Evolutionary conservation across 2,329 filamentous ascomycete genomes (phyloP), one percentile per base, ranked within the genome.

Genomic region (Ophiostoma populinum): DNA sequence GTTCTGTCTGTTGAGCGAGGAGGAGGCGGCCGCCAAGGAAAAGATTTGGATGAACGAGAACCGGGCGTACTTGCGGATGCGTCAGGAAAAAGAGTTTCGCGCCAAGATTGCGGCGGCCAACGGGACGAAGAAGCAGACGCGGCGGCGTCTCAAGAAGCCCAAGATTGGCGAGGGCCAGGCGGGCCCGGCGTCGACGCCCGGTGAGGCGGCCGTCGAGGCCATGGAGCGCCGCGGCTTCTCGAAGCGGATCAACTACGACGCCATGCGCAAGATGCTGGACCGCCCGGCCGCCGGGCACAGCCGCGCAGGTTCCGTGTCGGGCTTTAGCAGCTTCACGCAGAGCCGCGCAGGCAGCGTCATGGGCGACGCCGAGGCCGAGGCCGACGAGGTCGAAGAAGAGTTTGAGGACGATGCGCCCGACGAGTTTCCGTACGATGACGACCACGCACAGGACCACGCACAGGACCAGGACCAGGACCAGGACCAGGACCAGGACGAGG

Each of bases 21-120:
- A 72, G 3, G 86, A 95, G 56, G 70, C 76, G 2, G 69, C 69
- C 22, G 71, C 85, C 49, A 95, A 94, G 53, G 86, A 94, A 53
- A 73, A 75, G 40, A 80, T 95, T 35, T 98, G 90, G 90, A 75
- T 92, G 28, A 86, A 87, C 40, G 76, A 86, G 51, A 95, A 98
- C 55, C 85, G 90, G 51, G 83, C 92, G 45, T 98, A 86, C 70
- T 64, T 98, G 25, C 80, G 87, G 7, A 70, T 75, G 32, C 79
- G 92, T 50, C 85, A 94, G 49, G 74, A 80, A 40, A 92, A 90
- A 54, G 65, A 79, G 6, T 77, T 92, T 38, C 70, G 79, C 25
- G 70, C 75, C 40, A 81, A 85, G 53, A 59, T 70, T 42, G 69
- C 45, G 7, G 42, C 42, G 3, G 41, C 41, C 22, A 43, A 41